A percentile compares a stretch with the other conserved stretches of the same genome.
Conservation (phyloP, 352 stramenopile species). For the Pythium periplocum region DNA sequence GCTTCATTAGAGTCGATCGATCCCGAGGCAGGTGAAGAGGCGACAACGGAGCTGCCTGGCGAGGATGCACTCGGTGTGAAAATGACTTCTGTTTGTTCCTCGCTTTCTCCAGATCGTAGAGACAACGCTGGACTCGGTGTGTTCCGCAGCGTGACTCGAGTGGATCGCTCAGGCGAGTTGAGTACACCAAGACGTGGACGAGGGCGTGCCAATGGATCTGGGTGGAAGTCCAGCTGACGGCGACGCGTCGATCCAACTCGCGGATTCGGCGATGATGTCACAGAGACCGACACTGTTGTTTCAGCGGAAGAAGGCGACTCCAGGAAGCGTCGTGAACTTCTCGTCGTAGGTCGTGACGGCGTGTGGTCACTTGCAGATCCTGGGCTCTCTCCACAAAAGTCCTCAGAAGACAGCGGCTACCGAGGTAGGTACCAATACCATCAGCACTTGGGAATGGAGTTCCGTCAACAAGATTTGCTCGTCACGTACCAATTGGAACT, state of each 20-base stretch:
- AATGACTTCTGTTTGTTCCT: too few relatives aligned
- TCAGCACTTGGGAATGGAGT: background rate
- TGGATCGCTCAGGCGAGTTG: background rate
- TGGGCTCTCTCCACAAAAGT: constrained; percentile 56
- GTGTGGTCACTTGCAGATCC: constrained; percentile 17
- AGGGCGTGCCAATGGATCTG: constrained; percentile 2
- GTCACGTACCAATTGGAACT: background rate
- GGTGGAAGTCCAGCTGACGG: constrained; percentile 33
- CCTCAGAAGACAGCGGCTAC: constrained; percentile 21
- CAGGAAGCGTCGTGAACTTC: too few relatives aligned
- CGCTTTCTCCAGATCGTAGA: too few relatives aligned
- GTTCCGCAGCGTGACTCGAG: too few relatives aligned
- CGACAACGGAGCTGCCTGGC: constrained; percentile 8
- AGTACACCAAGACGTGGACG: constrained; percentile 10
- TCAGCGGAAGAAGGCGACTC: background rate
- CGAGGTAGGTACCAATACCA: background rate
- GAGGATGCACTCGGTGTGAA: too few relatives aligned
- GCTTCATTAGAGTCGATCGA: constrained; percentile 37
- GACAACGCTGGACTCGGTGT: too few relatives aligned
- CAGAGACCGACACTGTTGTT: background rate
- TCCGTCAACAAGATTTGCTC: background rate
- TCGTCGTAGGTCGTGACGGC: background rate
- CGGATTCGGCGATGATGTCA: background rate
- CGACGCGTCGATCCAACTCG: constrained; percentile 10
- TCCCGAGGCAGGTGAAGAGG: constrained; percentile 13